Evolutionary conservation across 495 filamentous ascomycete species (phyloP), one percentile per base, ranked within the genome.

Genomic region (Bombardia bombarda): DNA sequence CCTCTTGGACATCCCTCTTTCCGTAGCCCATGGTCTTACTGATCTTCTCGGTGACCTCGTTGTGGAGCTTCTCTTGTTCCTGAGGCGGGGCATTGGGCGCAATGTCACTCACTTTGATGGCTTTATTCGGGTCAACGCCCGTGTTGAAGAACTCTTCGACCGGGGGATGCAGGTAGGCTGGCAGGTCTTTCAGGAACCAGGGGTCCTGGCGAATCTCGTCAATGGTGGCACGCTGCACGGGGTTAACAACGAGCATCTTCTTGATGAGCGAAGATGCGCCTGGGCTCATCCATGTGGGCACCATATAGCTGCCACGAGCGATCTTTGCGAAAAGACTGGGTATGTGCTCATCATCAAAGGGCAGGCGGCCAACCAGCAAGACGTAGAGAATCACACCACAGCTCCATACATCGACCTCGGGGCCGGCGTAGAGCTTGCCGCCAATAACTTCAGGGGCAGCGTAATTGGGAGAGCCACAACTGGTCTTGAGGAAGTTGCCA

Each of bases 391-490:
- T 98, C 51, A 98, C 93, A 55, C 92, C 92, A 57, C 90, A 97
- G 65, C 92, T 97, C 92, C 92, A 98, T 7, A 98, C 93, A 62
- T 98, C 92, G 33, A 98, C 92, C 63, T 98, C 92, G 2, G 93
- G 92, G 2, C 92, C 92, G 20, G 92, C 92, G 56, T 98, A 98
- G 41, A 98, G 73, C 72, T 97, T 98, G 12, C 92, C 92, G 33
- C 86, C 89, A 53, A 98, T 98, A 47, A 98, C 92, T 61, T 98
- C 92, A 2, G 92, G 92, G 4, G 92, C 92, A 16, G 92, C 92
- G 62, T 98, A 98, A 62, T 98, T 98, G 14, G 92, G 92, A 52
- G 89, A 95, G 41, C 92, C 92, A 60, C 92, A 98, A 66, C 89
- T 95, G 0, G 92, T 98, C 67, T 95, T 96, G 52, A 98, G 77